Evolutionary conservation across 2,329 filamentous ascomycete species (phyloP).

Genomic region (Cytospora piceae): DNA sequence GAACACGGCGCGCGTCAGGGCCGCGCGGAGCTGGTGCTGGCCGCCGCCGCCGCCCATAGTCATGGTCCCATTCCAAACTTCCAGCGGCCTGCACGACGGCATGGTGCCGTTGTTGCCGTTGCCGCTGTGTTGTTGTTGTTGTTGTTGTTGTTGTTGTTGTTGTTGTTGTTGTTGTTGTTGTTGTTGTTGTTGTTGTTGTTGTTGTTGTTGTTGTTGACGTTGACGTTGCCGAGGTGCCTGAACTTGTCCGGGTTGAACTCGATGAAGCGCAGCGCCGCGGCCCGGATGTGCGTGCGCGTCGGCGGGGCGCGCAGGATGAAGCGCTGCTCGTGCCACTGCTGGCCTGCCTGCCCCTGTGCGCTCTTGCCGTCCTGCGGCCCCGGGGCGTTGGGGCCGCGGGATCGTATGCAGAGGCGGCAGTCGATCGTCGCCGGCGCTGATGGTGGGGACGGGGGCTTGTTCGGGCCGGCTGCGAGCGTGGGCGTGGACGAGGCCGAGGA

Average conservation of each 20-base stretch:
- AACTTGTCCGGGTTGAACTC: conserved; percentile 8
- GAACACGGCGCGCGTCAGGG: conserved; percentile 23
- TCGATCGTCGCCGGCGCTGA: conserved; percentile 11
- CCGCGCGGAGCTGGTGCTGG: neutral
- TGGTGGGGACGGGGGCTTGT: neutral
- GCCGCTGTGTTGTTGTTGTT: too few species aligned
- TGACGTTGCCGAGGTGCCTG: conserved; percentile 12
- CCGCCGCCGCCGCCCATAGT: neutral
- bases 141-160: too few species aligned
- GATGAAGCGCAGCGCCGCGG: conserved; percentile 23
- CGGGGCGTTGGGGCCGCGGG: conserved; percentile 11
- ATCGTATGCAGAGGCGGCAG: conserved; percentile 24
- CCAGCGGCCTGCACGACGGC: too few species aligned
- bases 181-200: neutral
- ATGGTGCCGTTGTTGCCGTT: neutral
- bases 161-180: too few species aligned
- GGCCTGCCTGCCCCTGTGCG: neutral
- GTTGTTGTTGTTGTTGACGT: neutral
- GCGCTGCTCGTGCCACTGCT: conserved; percentile 17
- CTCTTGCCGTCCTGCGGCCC: conserved; percentile 3
- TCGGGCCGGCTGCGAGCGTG: neutral
- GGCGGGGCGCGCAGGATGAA: conserved; percentile 20
- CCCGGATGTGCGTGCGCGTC: conserved; percentile 24
- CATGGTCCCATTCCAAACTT: too few species aligned
- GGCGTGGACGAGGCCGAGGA: conserved; percentile 14